Conservation (phyloP, 495 filamentous ascomycete genomes). For the Penicillium fimorum region DNA sequence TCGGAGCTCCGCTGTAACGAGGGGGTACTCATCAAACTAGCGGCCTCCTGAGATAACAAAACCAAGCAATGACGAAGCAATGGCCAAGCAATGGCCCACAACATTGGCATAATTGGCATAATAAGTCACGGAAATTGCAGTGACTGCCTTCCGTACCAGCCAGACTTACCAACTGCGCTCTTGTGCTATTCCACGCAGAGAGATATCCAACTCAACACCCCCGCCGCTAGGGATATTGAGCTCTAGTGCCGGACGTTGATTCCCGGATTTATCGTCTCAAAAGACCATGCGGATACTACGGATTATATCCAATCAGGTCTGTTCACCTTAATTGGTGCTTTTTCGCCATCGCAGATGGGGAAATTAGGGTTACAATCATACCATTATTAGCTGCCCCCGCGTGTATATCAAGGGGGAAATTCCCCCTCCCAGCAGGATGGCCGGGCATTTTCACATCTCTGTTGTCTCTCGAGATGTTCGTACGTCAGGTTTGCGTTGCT, state of each 20-base stretch:
- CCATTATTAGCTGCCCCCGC: not conserved
- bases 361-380: constrained; percentile 10
- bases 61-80: not conserved
- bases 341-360: not conserved
- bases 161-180: not conserved
- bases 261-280: constrained; percentile 2
- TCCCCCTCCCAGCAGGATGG: not conserved
- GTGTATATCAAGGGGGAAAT: constrained; percentile 3
- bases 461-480: constrained; percentile 13
- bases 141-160: not conserved
- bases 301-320: constrained; percentile 3
- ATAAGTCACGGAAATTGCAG: not conserved
- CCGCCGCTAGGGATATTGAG: not conserved
- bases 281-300: not conserved
- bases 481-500: constrained; percentile 27
- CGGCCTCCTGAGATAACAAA: constrained; percentile 5
- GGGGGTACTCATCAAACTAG: not conserved
- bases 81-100: not conserved
- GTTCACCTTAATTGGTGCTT: not conserved
- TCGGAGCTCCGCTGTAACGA: constrained; percentile 10
- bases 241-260: not conserved
- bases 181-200: not conserved
- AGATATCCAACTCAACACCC: not conserved
- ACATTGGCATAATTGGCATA: not conserved
- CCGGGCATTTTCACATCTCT: not conserved